phyloP scores from a whole-genome alignment of 768 basidiomycete species.

The Pleurotus ostreatus region DNA sequence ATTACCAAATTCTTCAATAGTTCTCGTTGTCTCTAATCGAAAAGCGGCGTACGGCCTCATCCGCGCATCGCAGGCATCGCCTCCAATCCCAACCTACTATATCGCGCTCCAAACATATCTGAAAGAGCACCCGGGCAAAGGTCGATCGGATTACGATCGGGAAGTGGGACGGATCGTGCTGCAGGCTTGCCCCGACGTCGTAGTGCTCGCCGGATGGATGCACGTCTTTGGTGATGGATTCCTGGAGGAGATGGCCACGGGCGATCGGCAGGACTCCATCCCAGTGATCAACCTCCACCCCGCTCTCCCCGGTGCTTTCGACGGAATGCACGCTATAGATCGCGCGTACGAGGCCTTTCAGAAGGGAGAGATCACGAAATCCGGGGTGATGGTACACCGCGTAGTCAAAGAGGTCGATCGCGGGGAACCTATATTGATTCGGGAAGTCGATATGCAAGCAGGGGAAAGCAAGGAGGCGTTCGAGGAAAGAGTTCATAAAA shows the following conservation, averaged over 20 bases:
- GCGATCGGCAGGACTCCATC: constrained; percentile 31
- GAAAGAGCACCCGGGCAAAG: constrained; percentile 60
- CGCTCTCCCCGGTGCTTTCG: constrained; percentile 93
- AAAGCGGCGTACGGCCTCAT: constrained; percentile 87
- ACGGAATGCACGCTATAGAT: constrained; percentile 89
- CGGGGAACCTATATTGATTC: constrained; percentile 82
- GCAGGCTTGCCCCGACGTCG: constrained; percentile 68
- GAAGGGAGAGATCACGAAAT: constrained; percentile 69
- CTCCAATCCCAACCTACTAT: constrained; percentile 78
- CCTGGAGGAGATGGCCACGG: background rate
- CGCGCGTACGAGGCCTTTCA: constrained; percentile 88
- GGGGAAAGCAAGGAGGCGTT: constrained; percentile 73
- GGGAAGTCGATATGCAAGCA: constrained; percentile 66
- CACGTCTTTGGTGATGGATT: constrained; percentile 58
- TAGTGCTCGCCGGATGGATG: constrained; percentile 99
- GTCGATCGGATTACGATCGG: constrained; percentile 80
- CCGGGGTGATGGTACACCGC: constrained; percentile 65
- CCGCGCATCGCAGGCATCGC: constrained; percentile 66
- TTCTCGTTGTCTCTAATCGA: constrained; percentile 86
- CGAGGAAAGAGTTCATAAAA: constrained; percentile 71
- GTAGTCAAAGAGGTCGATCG: constrained; percentile 93
- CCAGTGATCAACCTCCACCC: constrained; percentile 97
- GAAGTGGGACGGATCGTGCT: constrained; percentile 69
- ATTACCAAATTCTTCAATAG: constrained; percentile 69
- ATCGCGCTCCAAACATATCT: constrained; percentile 84